Percentiles rank a stretch among this genome's conserved stretches.
Conservation (phyloP, 2,329 filamentous ascomycete genomes). For the Pseudogymnoascus sp. region DNA sequence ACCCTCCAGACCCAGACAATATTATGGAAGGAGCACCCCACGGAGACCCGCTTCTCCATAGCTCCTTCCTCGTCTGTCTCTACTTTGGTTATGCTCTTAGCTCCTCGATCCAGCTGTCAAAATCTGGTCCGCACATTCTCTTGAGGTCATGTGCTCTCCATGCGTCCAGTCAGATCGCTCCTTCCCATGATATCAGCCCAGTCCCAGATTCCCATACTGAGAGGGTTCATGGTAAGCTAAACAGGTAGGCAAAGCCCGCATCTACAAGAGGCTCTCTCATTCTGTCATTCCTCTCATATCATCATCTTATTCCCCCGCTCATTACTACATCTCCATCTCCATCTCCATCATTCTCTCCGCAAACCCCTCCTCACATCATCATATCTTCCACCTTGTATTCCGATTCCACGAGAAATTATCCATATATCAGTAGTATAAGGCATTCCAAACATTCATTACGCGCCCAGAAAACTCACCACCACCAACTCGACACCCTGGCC, state of each 20-base stretch:
- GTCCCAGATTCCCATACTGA: neutral
- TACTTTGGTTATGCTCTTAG: neutral
- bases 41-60: neutral
- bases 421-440: neutral
- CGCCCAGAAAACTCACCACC: neutral
- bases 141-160: neutral
- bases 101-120: neutral
- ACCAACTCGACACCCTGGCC: neutral
- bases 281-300: neutral
- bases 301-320: neutral
- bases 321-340: slow-evolving; percentile 1
- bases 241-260: neutral
- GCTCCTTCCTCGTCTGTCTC: neutral
- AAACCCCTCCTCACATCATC: neutral
- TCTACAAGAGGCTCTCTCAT: neutral
- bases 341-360: neutral
- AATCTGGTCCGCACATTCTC: neutral
- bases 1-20: neutral
- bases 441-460: neutral
- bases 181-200: slow-evolving; percentile 2
- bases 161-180: neutral
- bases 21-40: neutral
- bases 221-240: neutral
- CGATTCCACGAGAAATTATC: neutral
- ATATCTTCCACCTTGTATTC: neutral